Evolutionary conservation across 1,284 basidiomycete species (phyloP), one percentile per base, ranked within the genome.

Genomic region (Cronartium ribicola): DNA sequence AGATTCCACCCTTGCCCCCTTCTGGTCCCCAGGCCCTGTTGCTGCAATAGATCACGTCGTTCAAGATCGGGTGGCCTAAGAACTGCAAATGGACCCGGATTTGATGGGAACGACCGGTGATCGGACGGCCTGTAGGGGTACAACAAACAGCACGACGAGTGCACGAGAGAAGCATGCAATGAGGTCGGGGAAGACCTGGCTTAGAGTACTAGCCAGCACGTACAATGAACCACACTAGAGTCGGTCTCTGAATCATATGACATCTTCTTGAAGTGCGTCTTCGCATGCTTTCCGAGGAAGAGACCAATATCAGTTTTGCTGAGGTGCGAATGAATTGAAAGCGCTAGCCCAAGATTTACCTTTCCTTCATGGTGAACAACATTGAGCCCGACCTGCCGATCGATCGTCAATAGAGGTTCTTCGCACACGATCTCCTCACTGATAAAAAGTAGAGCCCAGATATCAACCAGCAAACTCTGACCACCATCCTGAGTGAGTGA

Each of bases 41-140:
- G 75, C 89, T 88, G 43, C 76, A 78, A 77, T 83, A 83, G 63
- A 83, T 80, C 13, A 82, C 82, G 61, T 83, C 82, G 74, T 83
- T 83, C 36, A 92, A 90, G 77, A 99, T 94, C 0, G 96, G 90
- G 79, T 92, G 84, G 0, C 96, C 96, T 64, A 99, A 87, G 80
- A 86, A 98, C 83, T 98, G 96, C 1, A 98, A 86, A 80, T 99
- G 96, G 0, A 98, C 95, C 61, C 95, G 87, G 75, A 96, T 90
- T 82, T 97, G 94, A 82, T 97, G 94, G 0, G 94, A 94, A 91
- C 81, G 77, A 0, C 81, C 81, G 20, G 81, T 82, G 77, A 82
- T 80, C n/a, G 80, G 80, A 11, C 80, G 78, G 13, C 74, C 65
- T 43, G 17, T 48, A 22, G 2, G 14, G 44, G 48, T 36, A 29